phyloP scores from a whole-genome alignment of 805 yeast species.

The Wickerhamomyces xylosicus region DNA sequence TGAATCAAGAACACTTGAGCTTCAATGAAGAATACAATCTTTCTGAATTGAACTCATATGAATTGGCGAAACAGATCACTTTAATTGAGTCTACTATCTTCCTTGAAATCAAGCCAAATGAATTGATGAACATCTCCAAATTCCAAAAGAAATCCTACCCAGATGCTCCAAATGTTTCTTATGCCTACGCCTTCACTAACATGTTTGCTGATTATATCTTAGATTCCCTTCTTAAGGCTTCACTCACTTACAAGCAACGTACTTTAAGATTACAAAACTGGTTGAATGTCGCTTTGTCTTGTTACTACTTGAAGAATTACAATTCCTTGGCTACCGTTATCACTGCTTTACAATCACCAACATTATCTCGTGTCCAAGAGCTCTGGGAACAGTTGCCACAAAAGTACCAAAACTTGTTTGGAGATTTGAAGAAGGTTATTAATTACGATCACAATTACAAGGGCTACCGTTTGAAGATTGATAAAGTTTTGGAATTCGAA shows the following conservation, averaged over 20 bases:
- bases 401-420: constrained; percentile 52
- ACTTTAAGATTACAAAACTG: constrained; percentile 50
- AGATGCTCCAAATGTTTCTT: constrained; percentile 53
- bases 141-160: constrained; percentile 48
- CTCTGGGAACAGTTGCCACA: constrained; percentile 50
- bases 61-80: constrained; percentile 69
- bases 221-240: constrained; percentile 54
- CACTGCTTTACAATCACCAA: constrained; percentile 65
- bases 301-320: constrained; percentile 64
- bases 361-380: constrained; percentile 49
- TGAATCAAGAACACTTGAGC: constrained; percentile 1
- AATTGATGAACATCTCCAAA: constrained; percentile 54
- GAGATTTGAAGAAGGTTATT: constrained; percentile 54
- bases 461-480: constrained; percentile 55
- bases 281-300: constrained; percentile 65
- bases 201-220: constrained; percentile 61
- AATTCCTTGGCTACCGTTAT: constrained; percentile 73
- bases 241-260: constrained; percentile 35
- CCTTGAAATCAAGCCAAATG: constrained; percentile 52
- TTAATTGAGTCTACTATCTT: constrained; percentile 60
- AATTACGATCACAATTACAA: constrained; percentile 69
- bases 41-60: constrained; percentile 51
- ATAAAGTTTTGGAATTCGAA: constrained; percentile 34
- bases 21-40: constrained; percentile 8
- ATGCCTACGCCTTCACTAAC: constrained; percentile 59